Evolutionary conservation across 2,329 filamentous ascomycete genomes (phyloP).

Genomic region (Penicillium freii): DNA sequence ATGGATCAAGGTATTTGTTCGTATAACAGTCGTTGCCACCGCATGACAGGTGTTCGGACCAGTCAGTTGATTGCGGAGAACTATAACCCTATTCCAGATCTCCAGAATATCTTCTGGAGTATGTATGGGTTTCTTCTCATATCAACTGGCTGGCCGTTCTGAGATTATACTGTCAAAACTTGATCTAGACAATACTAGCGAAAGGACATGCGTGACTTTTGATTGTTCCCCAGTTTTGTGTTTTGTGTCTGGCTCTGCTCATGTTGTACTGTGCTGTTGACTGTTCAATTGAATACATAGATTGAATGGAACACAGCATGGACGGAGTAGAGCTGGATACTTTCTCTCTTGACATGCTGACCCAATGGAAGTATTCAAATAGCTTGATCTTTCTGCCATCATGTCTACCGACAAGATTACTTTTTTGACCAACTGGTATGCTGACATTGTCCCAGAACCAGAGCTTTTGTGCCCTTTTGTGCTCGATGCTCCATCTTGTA

Average conservation of each 20-base stretch:
- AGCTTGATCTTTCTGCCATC: slow-evolving; percentile 42
- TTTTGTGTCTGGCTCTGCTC: slow-evolving; percentile 11
- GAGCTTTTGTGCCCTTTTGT: background rate
- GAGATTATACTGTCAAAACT: slow-evolving; percentile 79
- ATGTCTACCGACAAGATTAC: slow-evolving; percentile 85
- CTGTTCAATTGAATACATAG: slow-evolving; percentile 5
- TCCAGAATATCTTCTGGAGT: background rate
- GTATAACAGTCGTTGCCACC: slow-evolving; percentile 41
- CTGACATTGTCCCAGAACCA: slow-evolving; percentile 16
- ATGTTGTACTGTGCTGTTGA: background rate
- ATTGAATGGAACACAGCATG: background rate
- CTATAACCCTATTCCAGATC: background rate
- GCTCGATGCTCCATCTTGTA: background rate
- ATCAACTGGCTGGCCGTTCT: slow-evolving; percentile 51
- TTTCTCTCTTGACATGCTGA: slow-evolving; percentile 31
- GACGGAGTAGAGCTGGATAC: slow-evolving; percentile 12
- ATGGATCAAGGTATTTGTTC: slow-evolving; percentile 46
- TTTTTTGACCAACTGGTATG: slow-evolving; percentile 79
- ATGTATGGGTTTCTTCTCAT: slow-evolving; percentile 13
- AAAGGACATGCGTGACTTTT: slow-evolving; percentile 78
- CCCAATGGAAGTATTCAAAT: slow-evolving; percentile 24
- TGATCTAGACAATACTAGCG: slow-evolving; percentile 86
- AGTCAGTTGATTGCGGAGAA: slow-evolving; percentile 3
- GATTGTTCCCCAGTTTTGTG: slow-evolving; percentile 37
- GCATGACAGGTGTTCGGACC: slow-evolving; percentile 47